phyloP scores from a whole-genome alignment of 805 yeast genomes.

The Starmerella khaoyaiensis region DNA sequence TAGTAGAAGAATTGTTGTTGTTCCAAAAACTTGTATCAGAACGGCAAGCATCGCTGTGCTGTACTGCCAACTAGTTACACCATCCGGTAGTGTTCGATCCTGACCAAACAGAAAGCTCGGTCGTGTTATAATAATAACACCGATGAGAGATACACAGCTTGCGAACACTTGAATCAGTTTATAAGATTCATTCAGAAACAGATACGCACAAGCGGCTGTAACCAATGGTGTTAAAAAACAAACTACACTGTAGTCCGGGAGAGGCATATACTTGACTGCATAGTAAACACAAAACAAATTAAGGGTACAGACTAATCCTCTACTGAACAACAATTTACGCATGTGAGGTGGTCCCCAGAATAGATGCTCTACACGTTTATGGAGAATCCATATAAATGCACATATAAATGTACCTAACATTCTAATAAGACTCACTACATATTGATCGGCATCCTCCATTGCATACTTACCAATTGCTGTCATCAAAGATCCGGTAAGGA shows the following conservation, averaged over 20 bases:
- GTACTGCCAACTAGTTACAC: constrained; percentile 23
- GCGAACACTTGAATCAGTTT: constrained; percentile 55
- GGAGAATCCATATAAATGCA: constrained; percentile 43
- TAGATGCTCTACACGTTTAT: constrained; percentile 41
- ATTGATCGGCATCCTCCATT: constrained; percentile 8
- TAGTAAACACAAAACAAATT: constrained; percentile 72
- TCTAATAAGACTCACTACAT: constrained; percentile 48
- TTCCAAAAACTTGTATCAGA: constrained; percentile 5
- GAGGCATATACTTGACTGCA: constrained; percentile 56
- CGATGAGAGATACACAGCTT: constrained; percentile 51
- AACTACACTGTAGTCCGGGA: constrained; percentile 70
- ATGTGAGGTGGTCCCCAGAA: constrained; percentile 57
- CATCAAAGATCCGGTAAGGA: constrained; percentile 15
- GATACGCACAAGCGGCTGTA: constrained; percentile 62
- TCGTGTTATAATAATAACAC: constrained; percentile 69
- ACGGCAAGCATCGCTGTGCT: constrained; percentile 50
- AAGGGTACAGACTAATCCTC: constrained; percentile 64
- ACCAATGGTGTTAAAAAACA: constrained; percentile 67
- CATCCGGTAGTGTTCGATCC: background rate
- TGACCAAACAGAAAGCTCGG: constrained; percentile 58
- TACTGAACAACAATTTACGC: constrained; percentile 38
- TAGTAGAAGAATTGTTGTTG: constrained; percentile 20
- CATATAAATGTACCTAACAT: constrained; percentile 58
- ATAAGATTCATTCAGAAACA: constrained; percentile 51
- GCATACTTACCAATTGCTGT: constrained; percentile 16